Conservation (phyloP, 31 red algal species). For the Bonnemaisonia californica region DNA sequence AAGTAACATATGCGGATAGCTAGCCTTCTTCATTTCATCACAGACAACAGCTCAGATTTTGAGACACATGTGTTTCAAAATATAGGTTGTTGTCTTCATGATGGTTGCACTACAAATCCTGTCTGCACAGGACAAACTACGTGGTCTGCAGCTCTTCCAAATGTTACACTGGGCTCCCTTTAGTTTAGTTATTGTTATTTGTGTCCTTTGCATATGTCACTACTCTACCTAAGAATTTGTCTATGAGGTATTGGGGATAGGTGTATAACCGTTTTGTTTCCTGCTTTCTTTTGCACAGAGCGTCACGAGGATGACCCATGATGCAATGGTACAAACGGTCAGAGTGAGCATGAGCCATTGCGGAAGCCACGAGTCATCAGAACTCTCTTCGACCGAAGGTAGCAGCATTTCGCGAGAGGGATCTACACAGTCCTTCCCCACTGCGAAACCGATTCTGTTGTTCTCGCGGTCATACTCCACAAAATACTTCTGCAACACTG, state of each 20-base stretch:
- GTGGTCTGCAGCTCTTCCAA: too few species aligned
- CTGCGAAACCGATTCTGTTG: slow-evolving; percentile 80
- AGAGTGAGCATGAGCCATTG: slow-evolving; percentile 25
- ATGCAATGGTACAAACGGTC: slow-evolving; percentile 2
- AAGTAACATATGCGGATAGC: too few species aligned
- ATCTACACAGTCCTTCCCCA: slow-evolving; percentile 43
- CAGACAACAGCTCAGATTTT: too few species aligned
- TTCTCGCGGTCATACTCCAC: slow-evolving; percentile 87
- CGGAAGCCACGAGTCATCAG: slow-evolving; percentile 7
- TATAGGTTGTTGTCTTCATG: background rate
- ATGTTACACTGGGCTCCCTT: too few species aligned
- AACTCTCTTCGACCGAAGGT: background rate
- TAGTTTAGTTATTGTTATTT: too few species aligned
- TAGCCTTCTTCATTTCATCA: too few species aligned
- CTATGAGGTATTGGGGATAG: background rate
- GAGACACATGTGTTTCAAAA: too few species aligned
- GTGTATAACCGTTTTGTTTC: background rate
- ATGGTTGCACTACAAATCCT: background rate
- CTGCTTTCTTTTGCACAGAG: background rate
- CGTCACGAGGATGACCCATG: background rate
- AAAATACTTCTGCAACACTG: slow-evolving; percentile 73
- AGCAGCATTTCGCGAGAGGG: background rate
- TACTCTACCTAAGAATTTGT: background rate
- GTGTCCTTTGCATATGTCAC: background rate
- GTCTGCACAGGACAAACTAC: too few species aligned